Evolutionary conservation across 441 rosid species (phyloP).

Genomic region (Populus hybrid): DNA sequence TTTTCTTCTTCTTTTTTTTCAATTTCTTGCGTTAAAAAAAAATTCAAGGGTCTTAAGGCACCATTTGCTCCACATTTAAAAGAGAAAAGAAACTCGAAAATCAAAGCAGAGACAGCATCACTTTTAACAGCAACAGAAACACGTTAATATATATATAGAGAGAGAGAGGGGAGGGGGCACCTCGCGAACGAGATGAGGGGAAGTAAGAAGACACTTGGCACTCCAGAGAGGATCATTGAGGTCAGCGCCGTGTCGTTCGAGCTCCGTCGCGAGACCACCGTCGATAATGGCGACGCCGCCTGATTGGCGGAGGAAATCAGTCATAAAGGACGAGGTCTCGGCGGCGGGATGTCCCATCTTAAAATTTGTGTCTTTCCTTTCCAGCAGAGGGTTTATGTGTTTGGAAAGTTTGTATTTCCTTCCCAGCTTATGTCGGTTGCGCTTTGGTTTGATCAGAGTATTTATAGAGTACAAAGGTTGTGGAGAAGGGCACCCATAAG

Average conservation of each 20-base stretch:
- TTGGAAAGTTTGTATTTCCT: neutral
- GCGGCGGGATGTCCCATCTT: slow-evolving; percentile 25
- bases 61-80: neutral
- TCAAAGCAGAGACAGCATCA: neutral
- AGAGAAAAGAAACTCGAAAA: neutral
- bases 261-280: slow-evolving; percentile 91
- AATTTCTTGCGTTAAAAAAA: neutral
- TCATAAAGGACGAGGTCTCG: slow-evolving; percentile 33
- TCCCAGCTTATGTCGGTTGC: neutral
- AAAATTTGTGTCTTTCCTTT: slow-evolving; percentile 7
- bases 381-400: neutral
- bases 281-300: slow-evolving; percentile 71
- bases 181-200: slow-evolving; percentile 71
- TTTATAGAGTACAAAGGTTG: neutral
- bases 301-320: slow-evolving; percentile 53
- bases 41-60: neutral
- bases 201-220: slow-evolving; percentile 81
- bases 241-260: slow-evolving; percentile 82
- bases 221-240: slow-evolving; percentile 96
- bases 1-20: neutral
- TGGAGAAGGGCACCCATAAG: neutral
- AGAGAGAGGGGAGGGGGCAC: slow-evolving; percentile 25
- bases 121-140: neutral
- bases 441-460: neutral
- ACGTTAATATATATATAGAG: neutral